Conservation (phyloP, 768 basidiomycete species). For the Mrakia frigida region DNA sequence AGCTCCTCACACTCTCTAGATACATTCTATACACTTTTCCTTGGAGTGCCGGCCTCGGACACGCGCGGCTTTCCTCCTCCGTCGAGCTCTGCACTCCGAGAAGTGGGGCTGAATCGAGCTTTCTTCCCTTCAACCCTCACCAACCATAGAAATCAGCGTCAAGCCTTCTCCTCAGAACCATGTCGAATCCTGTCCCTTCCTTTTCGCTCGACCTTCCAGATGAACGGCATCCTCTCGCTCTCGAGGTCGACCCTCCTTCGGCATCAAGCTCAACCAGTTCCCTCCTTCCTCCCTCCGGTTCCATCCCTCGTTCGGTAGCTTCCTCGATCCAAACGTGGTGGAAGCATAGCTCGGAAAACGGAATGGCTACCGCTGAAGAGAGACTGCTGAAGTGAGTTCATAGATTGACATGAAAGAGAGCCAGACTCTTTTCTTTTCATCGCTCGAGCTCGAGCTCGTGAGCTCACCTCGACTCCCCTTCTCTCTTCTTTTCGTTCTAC, state of each 20-base stretch:
- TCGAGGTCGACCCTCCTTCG: neutral
- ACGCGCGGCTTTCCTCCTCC: no score
- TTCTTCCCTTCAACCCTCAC: neutral
- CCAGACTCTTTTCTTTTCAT: neutral
- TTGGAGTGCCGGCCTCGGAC: no score
- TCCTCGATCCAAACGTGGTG: constrained; percentile 16
- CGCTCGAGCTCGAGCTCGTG: neutral
- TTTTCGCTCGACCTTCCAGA: constrained; percentile 23
- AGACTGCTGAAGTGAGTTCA: constrained; percentile 23
- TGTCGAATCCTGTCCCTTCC: neutral
- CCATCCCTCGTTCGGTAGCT: constrained; percentile 3
- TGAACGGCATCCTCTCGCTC: constrained; percentile 12
- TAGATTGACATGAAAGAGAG: no score
- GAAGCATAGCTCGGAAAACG: constrained; percentile 16
- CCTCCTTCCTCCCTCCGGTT: neutral
- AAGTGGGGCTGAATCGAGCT: no score
- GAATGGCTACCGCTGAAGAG: constrained; percentile 26
- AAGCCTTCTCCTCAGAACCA: neutral
- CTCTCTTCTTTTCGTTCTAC: neutral
- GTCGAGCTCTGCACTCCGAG: no score
- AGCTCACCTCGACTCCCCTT: neutral
- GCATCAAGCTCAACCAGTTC: neutral
- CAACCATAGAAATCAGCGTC: neutral
- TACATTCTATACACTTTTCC: no score
- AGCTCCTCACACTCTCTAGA: no score